Evolutionary conservation across 2,329 filamentous ascomycete genomes (phyloP).

Genomic region (Davidsoniella australis): DNA sequence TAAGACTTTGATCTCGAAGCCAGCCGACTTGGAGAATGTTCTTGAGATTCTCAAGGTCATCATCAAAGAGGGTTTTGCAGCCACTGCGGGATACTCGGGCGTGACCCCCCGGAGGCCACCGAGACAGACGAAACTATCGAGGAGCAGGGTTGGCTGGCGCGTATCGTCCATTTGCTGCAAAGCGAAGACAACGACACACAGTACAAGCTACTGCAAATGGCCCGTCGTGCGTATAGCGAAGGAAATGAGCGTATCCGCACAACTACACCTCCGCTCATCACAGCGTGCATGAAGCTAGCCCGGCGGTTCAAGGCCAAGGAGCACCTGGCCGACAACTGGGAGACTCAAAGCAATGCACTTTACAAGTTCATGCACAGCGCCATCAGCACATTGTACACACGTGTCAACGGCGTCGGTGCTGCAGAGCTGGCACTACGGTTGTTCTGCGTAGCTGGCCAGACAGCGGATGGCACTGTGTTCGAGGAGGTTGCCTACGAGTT

Average conservation of each 20-base stretch:
- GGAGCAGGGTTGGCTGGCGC: constrained; percentile 91
- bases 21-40: constrained; percentile 71
- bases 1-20: constrained; percentile 60
- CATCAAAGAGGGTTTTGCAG: constrained; percentile 80
- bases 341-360: constrained; percentile 51
- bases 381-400: constrained; percentile 71
- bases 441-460: constrained; percentile 82
- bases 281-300: constrained; percentile 75
- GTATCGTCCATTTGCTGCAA: constrained; percentile 76
- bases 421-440: constrained; percentile 79
- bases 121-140: constrained; percentile 97
- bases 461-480: constrained; percentile 77
- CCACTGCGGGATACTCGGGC: constrained; percentile 69
- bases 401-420: constrained; percentile 58
- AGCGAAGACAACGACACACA: constrained; percentile 81
- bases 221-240: constrained; percentile 71
- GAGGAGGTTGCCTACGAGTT: constrained; percentile 97
- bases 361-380: constrained; percentile 93
- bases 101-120: constrained; percentile 54
- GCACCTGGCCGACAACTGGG: constrained; percentile 55
- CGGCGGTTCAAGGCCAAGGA: constrained; percentile 79
- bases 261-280: constrained; percentile 84
- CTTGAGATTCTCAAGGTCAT: constrained; percentile 77
- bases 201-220: constrained; percentile 79
- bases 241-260: constrained; percentile 93